Base-by-base conservation (phyloP, 2,329 filamentous ascomycete genomes). In the Chlorencoelia australis region DNA sequence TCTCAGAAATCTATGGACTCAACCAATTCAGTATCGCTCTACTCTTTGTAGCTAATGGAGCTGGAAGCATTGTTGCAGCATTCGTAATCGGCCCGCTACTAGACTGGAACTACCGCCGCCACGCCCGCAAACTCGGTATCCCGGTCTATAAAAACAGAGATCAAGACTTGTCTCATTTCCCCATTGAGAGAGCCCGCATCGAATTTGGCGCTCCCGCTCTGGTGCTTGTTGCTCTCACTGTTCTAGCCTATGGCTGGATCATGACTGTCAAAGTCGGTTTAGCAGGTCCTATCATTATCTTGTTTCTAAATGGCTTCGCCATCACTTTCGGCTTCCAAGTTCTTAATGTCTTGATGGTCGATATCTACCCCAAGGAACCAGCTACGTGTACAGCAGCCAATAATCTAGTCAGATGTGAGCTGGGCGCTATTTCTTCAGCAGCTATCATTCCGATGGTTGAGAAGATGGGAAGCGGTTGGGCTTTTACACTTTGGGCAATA, bases 101-200 rank as follows among this genome's bases (percentile, higher is more conserved):
- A 4, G 73, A 78, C 48, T 66, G 68, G 59, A 84, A 82, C 54
- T 87, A 76, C 53, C 66, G 69, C 1, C 71, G 78, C 2, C 67
- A 79, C 41, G 76, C 77, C 7, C 53, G 57, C 5, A 63, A 57
- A 6, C 55, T 73, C 0, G 69, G 69, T 8, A 58, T 81, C 7
- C 52, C 64, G 0, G 64, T 77, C 35, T 67, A 68, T 37, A 66
- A 65, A 46, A 69, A 64, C 31, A 68, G 69, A 4, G 68, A 69
- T 43, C 59, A 62, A 20, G 64, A 72, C 41, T 56, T 73, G 8
- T 46, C 57, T 0, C 44, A 55, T 0, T 72, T 74, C 22, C 68
- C 69, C 1, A 65, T 74, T 8, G 70, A 74, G 47, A 56, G 57
- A 2, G 69, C 64, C 0, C 62, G 70, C 2, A 54, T 73, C 1